Conservation (phyloP, 1,284 basidiomycete species). For the Leccinum variabile region DNA sequence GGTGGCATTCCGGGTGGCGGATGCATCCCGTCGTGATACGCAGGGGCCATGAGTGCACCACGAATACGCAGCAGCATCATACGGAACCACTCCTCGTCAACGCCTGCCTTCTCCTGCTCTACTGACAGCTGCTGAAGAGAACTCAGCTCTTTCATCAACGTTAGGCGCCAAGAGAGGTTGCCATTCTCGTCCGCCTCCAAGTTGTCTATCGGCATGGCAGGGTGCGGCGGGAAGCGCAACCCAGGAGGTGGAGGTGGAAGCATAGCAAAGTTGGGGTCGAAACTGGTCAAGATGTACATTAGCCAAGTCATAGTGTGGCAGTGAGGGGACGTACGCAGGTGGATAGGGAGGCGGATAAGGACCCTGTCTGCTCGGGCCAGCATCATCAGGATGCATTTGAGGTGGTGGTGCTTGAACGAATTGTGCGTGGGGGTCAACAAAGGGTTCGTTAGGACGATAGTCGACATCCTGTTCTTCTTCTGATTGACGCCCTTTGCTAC, state of each 20-base stretch:
- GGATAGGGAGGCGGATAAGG: constrained; percentile 59
- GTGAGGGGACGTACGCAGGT: constrained; percentile 26
- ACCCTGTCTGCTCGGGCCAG: constrained; percentile 54
- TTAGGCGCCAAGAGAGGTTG: constrained; percentile 73
- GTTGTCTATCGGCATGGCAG: constrained; percentile 59
- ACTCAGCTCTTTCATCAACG: constrained; percentile 75
- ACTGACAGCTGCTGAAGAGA: constrained; percentile 68
- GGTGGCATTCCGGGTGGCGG: constrained; percentile 49
- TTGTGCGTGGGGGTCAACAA: constrained; percentile 54
- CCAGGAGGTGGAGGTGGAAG: constrained; percentile 54
- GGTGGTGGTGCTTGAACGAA: constrained; percentile 51
- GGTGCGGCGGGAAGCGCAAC: constrained; percentile 59
- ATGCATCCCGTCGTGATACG: constrained; percentile 60
- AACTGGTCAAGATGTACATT: constrained; percentile 41
- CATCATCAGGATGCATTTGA: constrained; percentile 56
- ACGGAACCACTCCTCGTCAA: constrained; percentile 77
- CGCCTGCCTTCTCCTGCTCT: constrained; percentile 77
- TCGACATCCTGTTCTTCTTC: constrained; percentile 60
- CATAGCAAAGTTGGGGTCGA: constrained; percentile 68
- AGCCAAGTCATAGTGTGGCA: background rate
- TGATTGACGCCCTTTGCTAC: constrained; percentile 42
- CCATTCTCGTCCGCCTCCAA: constrained; percentile 75
- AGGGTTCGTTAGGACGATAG: constrained; percentile 54
- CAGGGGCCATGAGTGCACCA: constrained; percentile 62
- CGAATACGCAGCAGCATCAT: constrained; percentile 78